These are phyloP conservation scores for Moniliella sp. DNA, from an alignment of 1,284 basidiomycete species.

Conservation along the genomic window DNA sequence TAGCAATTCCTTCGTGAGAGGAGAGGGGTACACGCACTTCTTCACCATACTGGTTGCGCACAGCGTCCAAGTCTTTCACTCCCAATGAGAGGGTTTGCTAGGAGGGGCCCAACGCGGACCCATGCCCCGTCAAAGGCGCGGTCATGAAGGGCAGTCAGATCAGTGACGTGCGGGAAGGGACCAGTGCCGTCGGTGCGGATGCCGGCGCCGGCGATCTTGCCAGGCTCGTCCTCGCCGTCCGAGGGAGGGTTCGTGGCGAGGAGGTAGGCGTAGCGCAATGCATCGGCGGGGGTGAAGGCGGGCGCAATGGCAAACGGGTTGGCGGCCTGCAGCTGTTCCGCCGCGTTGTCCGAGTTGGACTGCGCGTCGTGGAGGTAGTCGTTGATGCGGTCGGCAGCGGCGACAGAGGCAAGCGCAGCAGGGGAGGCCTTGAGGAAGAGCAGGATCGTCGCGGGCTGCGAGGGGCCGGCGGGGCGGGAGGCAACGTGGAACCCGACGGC, in stretches of 20 bases:
- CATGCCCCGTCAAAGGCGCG: slow-evolving; percentile 17
- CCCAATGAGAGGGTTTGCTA: slow-evolving; percentile 11
- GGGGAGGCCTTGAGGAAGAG: neutral
- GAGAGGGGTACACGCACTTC: no score
- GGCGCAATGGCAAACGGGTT: neutral
- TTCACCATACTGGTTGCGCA: slow-evolving; percentile 29
- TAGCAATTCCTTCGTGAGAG: no score
- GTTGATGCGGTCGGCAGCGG: neutral
- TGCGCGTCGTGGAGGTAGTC: neutral
- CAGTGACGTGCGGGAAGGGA: slow-evolving; percentile 22
- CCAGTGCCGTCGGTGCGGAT: neutral
- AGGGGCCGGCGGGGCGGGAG: neutral
- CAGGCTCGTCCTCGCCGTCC: neutral
- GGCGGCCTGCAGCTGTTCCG: neutral
- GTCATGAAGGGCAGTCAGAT: slow-evolving; percentile 28
- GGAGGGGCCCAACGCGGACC: slow-evolving; percentile 13
- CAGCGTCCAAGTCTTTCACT: slow-evolving; percentile 17
- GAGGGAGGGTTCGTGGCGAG: neutral
- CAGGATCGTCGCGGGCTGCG: neutral
- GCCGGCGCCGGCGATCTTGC: neutral
- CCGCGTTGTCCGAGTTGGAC: neutral
- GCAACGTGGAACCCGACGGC: neutral
- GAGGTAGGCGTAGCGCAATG: neutral
- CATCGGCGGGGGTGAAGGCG: neutral
- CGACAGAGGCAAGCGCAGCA: neutral